Percentiles rank a stretch among this genome's conserved stretches.
Evolutionary conservation across 257 asterid genomes (phyloP).

Genomic region (Solanum ossicruentum): DNA sequence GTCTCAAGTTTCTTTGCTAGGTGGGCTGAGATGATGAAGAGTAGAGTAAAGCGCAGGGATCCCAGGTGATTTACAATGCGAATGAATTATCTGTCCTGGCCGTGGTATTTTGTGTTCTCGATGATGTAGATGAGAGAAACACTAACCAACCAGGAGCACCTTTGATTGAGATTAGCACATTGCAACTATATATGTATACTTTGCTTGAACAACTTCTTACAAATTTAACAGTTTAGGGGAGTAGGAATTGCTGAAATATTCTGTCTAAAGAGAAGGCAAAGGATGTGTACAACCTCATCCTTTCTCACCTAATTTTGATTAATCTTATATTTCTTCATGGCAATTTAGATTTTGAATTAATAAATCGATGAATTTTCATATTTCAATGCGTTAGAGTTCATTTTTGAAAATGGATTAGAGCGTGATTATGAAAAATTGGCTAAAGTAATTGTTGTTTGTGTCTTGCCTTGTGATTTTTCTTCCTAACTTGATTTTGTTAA

Average conservation of each 20-base stretch:
- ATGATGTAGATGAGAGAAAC: background rate
- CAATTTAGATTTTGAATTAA: too few relatives aligned
- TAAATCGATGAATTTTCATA: too few relatives aligned
- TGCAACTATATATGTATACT: background rate
- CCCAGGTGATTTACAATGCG: background rate
- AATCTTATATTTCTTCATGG: too few relatives aligned
- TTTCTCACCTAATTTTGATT: too few relatives aligned
- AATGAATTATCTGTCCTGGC: background rate
- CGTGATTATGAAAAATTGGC: too few relatives aligned
- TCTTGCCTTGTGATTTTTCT: too few relatives aligned
- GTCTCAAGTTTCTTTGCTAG: slow-evolving; percentile 33
- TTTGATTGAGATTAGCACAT: background rate
- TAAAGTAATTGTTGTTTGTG: too few relatives aligned
- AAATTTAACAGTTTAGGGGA: background rate
- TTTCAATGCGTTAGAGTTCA: too few relatives aligned
- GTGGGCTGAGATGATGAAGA: slow-evolving; percentile 47
- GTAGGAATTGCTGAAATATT: background rate
- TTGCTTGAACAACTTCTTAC: background rate
- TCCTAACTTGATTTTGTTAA: too few relatives aligned
- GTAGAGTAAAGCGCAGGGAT: slow-evolving; percentile 13
- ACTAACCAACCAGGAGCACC: background rate
- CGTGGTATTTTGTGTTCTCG: background rate
- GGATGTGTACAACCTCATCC: too few relatives aligned
- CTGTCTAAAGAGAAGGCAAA: background rate
- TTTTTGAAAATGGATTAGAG: too few relatives aligned